Evolutionary conservation across 345 rosid genomes (phyloP), one percentile per base, ranked within the genome.

Genomic region (Camelina sativa): DNA sequence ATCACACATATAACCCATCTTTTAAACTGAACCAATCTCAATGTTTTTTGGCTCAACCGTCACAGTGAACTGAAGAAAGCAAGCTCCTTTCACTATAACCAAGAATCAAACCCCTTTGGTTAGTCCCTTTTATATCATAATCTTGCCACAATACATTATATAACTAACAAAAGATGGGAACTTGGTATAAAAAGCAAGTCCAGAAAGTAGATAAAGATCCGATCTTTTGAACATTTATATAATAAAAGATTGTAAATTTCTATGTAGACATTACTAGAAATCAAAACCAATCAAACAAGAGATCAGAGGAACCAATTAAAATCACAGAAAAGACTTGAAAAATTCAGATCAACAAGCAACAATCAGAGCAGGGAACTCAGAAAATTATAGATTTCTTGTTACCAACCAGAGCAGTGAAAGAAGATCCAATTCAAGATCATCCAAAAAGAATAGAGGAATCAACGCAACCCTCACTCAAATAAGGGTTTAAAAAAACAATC

Each of bases 1-100:
- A 74, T 94, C 98, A 83, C 98, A 94, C 56, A 84, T 74, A 73
- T 83, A 88, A 74, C 97, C 95, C 97, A 94, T 94, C 20, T 83
- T 82, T 82, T 40, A 70, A 60, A 25, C 55, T 25, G 17, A 65
- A 46, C 55, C 71, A 60, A 79, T 68, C 60, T 63, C 50, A 40
- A 46, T 50, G 46, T 19, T 19, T 66, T 19, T 63, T 77, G 57
- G 77, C 71, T 74, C 61, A 66, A 58, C 20, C 22, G 2, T 44
- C 50, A 56, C 52, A 34, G 9, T 34, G 37, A 34, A 8, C 67
- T 73, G 62, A 8, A 67, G 59, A 62, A 68, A 75, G 54, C 12
- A 71, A 38, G 66, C 74, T 61, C 68, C 67, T 69, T 57, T 50
- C 72, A 66, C 56, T 65, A 23, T 23, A 67, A 47, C 19, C 43